Evolutionary conservation across 805 yeast species (phyloP).

Genomic region (Candida lessepsii): DNA sequence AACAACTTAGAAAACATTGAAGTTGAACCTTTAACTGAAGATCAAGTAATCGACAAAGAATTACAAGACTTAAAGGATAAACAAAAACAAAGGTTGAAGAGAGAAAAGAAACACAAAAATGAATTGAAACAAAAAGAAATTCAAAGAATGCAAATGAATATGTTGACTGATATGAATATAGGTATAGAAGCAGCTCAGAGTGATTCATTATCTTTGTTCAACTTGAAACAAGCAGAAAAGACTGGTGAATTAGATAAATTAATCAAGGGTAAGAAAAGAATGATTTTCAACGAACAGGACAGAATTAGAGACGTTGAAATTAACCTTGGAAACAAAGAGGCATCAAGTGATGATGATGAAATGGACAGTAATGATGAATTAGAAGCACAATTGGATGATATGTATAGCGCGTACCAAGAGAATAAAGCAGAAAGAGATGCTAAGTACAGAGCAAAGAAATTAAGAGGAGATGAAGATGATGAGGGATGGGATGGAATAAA

Average conservation of each 20-base stretch:
- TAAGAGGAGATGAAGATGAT: slow-evolving; percentile 74
- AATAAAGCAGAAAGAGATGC: slow-evolving; percentile 68
- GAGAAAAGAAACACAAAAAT: slow-evolving; percentile 80
- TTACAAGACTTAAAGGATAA: slow-evolving; percentile 69
- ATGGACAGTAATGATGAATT: slow-evolving; percentile 61
- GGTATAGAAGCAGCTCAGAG: slow-evolving; percentile 88
- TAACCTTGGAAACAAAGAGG: slow-evolving; percentile 51
- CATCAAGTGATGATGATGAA: slow-evolving; percentile 32
- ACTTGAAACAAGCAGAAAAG: slow-evolving; percentile 79
- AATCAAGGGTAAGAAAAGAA: slow-evolving; percentile 70
- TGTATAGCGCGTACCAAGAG: slow-evolving; percentile 74
- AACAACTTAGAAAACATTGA: slow-evolving; percentile 51
- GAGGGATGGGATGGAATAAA: slow-evolving; percentile 77
- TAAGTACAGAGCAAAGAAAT: slow-evolving; percentile 62
- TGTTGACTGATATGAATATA: slow-evolving; percentile 88
- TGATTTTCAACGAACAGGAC: slow-evolving; percentile 60
- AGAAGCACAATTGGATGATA: slow-evolving; percentile 77
- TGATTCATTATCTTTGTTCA: slow-evolving; percentile 79
- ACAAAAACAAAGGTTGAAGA: slow-evolving; percentile 64
- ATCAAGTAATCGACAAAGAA: slow-evolving; percentile 85
- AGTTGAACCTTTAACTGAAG: slow-evolving; percentile 76
- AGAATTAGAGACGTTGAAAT: slow-evolving; percentile 55
- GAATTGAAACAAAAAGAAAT: slow-evolving; percentile 86
- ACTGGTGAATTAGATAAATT: slow-evolving; percentile 77
- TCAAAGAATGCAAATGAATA: slow-evolving; percentile 89